phyloP scores from a whole-genome alignment of 202 grass and related monocot genomes.

The Panicum hallii region DNA sequence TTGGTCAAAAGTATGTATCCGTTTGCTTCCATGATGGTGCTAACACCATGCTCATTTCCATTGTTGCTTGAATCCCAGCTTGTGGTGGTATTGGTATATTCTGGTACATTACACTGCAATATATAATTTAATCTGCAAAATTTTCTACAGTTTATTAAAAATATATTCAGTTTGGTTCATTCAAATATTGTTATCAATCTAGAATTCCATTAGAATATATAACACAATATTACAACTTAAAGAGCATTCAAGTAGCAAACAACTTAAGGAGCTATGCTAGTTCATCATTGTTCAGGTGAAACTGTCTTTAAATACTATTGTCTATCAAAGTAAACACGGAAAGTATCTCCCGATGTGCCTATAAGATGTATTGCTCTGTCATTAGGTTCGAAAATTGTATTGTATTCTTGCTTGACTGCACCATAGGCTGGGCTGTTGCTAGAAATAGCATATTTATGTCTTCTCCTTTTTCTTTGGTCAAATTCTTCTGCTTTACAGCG shows the following conservation, averaged over 20 bases:
- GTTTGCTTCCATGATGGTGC: background rate
- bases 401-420: background rate
- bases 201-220: background rate
- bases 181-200: background rate
- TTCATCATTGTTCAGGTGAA: conserved; percentile 3
- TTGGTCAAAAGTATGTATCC: conserved; percentile 83
- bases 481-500: conserved; percentile 58
- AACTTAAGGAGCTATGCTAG: conserved; percentile 1
- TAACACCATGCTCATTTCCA: background rate
- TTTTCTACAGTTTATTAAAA: background rate
- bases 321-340: background rate
- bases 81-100: background rate
- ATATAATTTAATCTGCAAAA: background rate
- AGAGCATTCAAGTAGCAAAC: background rate
- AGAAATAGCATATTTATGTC: background rate
- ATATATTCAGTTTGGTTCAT: background rate
- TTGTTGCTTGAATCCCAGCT: background rate
- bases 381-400: background rate
- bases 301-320: background rate
- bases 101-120: background rate
- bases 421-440: background rate
- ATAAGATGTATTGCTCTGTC: background rate
- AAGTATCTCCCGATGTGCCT: background rate
- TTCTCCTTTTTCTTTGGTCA: conserved; percentile 4
- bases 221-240: conserved; percentile 9